These are phyloP conservation scores for Trichoderma lentiforme DNA, from an alignment of 2,329 filamentous ascomycete species.

Conservation along the genomic window DNA sequence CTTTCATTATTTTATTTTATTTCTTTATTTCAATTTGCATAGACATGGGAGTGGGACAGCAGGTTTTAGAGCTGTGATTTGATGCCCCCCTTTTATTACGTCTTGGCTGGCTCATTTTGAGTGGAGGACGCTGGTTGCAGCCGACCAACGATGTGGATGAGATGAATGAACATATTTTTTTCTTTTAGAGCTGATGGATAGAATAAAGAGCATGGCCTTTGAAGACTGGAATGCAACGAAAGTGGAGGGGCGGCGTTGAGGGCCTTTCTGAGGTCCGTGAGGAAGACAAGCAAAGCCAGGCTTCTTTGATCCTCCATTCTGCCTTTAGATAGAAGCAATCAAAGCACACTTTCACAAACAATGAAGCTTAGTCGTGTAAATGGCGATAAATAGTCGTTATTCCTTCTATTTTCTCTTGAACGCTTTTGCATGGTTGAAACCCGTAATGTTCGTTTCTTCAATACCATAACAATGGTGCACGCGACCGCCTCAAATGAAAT, in stretches of 20 bases:
- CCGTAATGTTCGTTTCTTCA: neutral
- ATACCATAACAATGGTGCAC: neutral
- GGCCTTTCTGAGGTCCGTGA: neutral
- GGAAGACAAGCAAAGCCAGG: neutral
- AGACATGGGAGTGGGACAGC: neutral
- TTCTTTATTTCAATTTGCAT: neutral
- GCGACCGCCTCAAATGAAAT: neutral
- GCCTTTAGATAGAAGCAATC: constrained; percentile 8
- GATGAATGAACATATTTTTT: neutral
- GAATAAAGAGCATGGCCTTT: neutral
- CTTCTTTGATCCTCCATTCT: constrained; percentile 7
- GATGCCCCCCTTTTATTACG: neutral
- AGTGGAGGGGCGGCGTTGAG: neutral
- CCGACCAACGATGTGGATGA: neutral
- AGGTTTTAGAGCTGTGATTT: neutral
- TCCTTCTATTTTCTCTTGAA: neutral
- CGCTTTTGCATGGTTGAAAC: neutral
- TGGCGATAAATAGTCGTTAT: neutral
- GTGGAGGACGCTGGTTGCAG: neutral
- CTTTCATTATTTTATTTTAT: neutral
- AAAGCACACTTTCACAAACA: constrained; percentile 4
- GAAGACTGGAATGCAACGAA: constrained; percentile 9
- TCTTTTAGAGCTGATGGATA: neutral
- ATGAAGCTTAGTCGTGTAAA: neutral
- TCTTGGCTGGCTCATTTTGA: neutral